These are phyloP conservation scores for Guadua angustifolia DNA, from an alignment of 176 grass and related monocot species.

Conservation along the genomic window DNA sequence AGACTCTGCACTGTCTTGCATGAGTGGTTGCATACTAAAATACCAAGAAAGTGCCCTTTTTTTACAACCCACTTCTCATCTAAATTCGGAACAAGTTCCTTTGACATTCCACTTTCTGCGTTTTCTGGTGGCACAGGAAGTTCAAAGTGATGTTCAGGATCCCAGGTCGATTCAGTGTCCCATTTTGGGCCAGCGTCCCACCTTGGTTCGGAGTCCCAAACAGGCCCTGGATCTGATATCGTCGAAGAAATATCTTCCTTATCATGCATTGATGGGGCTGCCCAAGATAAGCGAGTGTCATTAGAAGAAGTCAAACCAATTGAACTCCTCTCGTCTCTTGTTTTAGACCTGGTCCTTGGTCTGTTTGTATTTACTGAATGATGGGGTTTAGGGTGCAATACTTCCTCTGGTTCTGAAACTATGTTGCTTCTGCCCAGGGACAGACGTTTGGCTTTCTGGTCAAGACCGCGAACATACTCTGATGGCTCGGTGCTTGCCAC, in stretches of 20 bases:
- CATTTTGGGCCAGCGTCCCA: constrained; percentile 60
- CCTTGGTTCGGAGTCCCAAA: constrained; percentile 60
- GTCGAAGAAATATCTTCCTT: constrained; percentile 65
- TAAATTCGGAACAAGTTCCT: constrained; percentile 62
- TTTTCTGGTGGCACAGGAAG: constrained; percentile 29
- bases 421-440: constrained; percentile 62
- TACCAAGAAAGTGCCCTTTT: constrained; percentile 63
- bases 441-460: constrained; percentile 58
- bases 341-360: constrained; percentile 61
- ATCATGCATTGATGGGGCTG: constrained; percentile 51
- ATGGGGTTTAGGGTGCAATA: constrained; percentile 59
- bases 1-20: constrained; percentile 71
- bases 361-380: constrained; percentile 52
- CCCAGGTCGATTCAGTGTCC: constrained; percentile 44
- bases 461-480: constrained; percentile 51
- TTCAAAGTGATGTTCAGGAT: constrained; percentile 51
- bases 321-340: constrained; percentile 46
- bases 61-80: constrained; percentile 63
- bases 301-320: constrained; percentile 31
- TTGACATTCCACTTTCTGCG: constrained; percentile 37
- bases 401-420: constrained; percentile 66
- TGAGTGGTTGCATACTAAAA: constrained; percentile 67
- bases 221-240: constrained; percentile 55
- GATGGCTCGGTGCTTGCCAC: constrained; percentile 51
- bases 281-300: constrained; percentile 49